Percentiles rank a stretch among this genome's conserved stretches.
Evolutionary conservation across 2,329 filamentous ascomycete genomes (phyloP).

Genomic region (Trichoderma atrobrunneum): DNA sequence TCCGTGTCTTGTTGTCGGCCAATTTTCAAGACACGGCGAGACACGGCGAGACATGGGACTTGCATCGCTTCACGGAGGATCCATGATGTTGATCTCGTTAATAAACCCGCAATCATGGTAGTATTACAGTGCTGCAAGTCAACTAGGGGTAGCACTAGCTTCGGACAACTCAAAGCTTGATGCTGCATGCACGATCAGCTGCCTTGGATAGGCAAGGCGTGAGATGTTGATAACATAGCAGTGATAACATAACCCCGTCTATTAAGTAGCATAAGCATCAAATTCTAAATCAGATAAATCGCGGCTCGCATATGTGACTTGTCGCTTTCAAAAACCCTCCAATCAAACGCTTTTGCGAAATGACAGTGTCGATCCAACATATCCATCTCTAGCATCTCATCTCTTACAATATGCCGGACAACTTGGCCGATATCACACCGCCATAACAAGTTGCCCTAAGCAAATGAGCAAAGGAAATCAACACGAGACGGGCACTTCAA

Average conservation of each 20-base stretch:
- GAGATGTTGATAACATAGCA: neutral
- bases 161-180: neutral
- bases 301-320: neutral
- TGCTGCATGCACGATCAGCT: neutral
- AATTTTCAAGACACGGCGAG: conserved; percentile 1
- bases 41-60: neutral
- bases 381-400: neutral
- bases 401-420: neutral
- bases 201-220: neutral
- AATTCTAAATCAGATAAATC: neutral
- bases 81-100: neutral
- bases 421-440: neutral
- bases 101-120: neutral
- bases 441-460: neutral
- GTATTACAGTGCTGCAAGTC: neutral
- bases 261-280: neutral
- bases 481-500: neutral
- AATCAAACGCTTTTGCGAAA: neutral
- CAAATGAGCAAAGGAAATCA: neutral
- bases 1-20: neutral
- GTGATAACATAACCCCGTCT: neutral
- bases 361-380: neutral
- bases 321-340: neutral
- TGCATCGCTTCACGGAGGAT: neutral
- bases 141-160: neutral